These are phyloP conservation scores for Chalciporus piperatoides DNA, from an alignment of 1,284 basidiomycete species.

Conservation along the genomic window DNA sequence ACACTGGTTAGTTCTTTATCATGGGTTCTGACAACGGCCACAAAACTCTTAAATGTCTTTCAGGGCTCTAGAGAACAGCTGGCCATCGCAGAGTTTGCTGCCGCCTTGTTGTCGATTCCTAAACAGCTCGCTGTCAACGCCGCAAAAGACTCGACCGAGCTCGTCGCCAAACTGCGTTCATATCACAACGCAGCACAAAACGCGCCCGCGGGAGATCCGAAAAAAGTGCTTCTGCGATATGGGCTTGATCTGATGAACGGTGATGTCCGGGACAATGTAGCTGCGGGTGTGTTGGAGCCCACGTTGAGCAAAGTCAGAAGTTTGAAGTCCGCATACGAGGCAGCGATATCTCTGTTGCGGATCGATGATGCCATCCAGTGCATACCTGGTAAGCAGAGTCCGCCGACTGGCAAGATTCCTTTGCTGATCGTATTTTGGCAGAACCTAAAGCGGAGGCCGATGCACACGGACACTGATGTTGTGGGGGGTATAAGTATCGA, in stretches of 20 bases:
- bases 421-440: conserved; percentile 33
- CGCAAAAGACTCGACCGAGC: conserved; percentile 96
- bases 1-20: conserved; percentile 66
- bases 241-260: conserved; percentile 95
- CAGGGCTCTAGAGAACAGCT: conserved; percentile 97
- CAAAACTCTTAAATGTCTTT: conserved; percentile 15
- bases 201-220: conserved; percentile 87
- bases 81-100: conserved; percentile 97
- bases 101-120: conserved; percentile 90
- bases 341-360: conserved; percentile 90
- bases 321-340: conserved; percentile 95
- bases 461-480: conserved; percentile 47
- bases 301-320: conserved; percentile 97
- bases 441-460: conserved; percentile 75
- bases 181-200: conserved; percentile 98
- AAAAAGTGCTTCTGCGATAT: conserved; percentile 91
- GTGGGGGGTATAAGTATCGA: background rate
- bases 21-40: background rate
- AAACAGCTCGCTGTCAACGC: conserved; percentile 98
- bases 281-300: conserved; percentile 93
- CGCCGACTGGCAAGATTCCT: background rate
- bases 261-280: conserved; percentile 91
- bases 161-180: conserved; percentile 94
- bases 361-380: conserved; percentile 95
- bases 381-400: conserved; percentile 59